phyloP scores from a whole-genome alignment of 495 filamentous ascomycete species.

The Letharia columbiana region DNA sequence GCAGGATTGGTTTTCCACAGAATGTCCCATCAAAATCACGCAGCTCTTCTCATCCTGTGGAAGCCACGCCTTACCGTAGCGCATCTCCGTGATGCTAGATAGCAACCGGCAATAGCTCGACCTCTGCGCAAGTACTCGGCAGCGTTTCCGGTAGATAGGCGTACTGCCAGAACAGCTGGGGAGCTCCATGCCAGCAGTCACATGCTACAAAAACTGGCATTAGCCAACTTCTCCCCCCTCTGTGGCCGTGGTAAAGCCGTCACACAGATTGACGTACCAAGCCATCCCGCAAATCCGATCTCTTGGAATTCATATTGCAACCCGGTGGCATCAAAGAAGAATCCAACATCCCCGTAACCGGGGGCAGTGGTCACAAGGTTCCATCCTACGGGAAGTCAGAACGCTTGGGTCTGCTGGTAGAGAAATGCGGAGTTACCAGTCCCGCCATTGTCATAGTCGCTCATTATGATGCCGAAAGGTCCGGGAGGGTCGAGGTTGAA shows the following conservation, averaged over 20 bases:
- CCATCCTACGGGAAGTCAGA: constrained; percentile 6
- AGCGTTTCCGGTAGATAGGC: constrained; percentile 27
- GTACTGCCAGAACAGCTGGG: constrained; percentile 45
- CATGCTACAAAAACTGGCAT: constrained; percentile 33
- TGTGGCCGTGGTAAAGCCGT: not conserved
- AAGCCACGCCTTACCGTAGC: too few relatives aligned
- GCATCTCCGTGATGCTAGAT: not conserved
- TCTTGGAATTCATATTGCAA: constrained; percentile 25
- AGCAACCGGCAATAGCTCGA: constrained; percentile 29
- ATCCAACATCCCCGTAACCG: constrained; percentile 32
- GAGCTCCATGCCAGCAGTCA: constrained; percentile 47
- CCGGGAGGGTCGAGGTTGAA: constrained; percentile 32
- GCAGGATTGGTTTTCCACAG: too few relatives aligned
- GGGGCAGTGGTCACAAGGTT: constrained; percentile 37
- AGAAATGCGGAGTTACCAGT: not conserved
- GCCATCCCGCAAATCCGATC: constrained; percentile 42
- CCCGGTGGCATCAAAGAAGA: constrained; percentile 33
- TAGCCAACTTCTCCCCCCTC: not conserved
- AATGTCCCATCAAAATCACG: too few relatives aligned
- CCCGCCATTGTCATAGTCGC: constrained; percentile 28
- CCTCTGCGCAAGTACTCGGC: constrained; percentile 40
- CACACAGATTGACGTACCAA: constrained; percentile 34
- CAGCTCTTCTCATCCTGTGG: too few relatives aligned
- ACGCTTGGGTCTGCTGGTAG: too few relatives aligned
- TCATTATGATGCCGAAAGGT: constrained; percentile 35